Evolutionary conservation across 1,139 yeast species (phyloP).

Genomic region (Debaryomycetaceae sp.): DNA sequence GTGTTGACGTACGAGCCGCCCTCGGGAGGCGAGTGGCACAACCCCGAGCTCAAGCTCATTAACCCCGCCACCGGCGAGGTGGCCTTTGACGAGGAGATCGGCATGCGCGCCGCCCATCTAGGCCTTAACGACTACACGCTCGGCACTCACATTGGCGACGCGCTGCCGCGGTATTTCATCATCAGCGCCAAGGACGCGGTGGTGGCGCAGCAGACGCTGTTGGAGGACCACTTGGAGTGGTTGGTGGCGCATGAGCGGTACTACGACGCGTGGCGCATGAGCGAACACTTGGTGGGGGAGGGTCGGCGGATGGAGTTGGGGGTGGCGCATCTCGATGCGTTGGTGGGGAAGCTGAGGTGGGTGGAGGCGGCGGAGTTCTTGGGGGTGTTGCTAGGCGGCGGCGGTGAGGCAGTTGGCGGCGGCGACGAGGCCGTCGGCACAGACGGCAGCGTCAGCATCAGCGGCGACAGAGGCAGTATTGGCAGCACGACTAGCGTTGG

Average conservation of each 20-base stretch:
- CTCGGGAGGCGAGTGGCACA: slow-evolving; percentile 17
- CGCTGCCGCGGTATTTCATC: slow-evolving; percentile 50
- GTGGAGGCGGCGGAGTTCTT: slow-evolving; percentile 51
- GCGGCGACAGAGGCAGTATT: too few relatives aligned
- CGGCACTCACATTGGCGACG: slow-evolving; percentile 40
- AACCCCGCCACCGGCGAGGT: slow-evolving; percentile 68
- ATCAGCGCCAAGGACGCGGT: slow-evolving; percentile 83
- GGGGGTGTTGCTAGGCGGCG: slow-evolving; percentile 30
- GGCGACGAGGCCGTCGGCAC: too few relatives aligned
- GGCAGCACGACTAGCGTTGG: too few relatives aligned
- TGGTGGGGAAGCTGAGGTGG: slow-evolving; percentile 54
- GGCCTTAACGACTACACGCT: slow-evolving; percentile 81
- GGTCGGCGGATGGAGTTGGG: slow-evolving; percentile 59
- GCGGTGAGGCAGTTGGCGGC: too few relatives aligned
- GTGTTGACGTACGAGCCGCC: slow-evolving; percentile 55
- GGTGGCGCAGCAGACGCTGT: slow-evolving; percentile 62
- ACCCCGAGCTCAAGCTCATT: slow-evolving; percentile 71
- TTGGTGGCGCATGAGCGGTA: slow-evolving; percentile 49
- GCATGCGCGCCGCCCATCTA: slow-evolving; percentile 53
- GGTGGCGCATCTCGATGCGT: slow-evolving; percentile 53
- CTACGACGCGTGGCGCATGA: slow-evolving; percentile 73
- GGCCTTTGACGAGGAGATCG: slow-evolving; percentile 78
- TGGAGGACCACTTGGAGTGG: slow-evolving; percentile 74
- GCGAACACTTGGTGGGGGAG: slow-evolving; percentile 51
- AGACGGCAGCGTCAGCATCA: too few relatives aligned